Percentiles rank a stretch among this genome's conserved stretches.
These are phyloP conservation scores for Incumbomyces delicatus DNA, from an alignment of 2,329 filamentous ascomycete genomes.

Conservation along the genomic window DNA sequence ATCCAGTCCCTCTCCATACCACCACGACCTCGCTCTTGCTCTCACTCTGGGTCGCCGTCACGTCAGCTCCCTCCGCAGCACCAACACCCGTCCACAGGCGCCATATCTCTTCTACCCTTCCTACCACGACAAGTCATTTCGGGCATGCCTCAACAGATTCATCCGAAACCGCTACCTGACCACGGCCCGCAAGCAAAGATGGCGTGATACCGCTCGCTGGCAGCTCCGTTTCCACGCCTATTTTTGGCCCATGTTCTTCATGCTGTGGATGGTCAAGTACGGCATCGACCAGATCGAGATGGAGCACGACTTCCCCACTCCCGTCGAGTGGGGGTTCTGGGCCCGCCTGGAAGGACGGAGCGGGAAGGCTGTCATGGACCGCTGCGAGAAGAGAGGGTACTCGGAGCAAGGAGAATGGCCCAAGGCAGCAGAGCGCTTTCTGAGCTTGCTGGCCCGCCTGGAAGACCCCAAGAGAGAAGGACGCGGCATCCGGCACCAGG, in stretches of 20 bases:
- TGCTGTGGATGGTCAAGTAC: constrained; percentile 52
- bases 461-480: constrained; percentile 64
- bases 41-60: constrained; percentile 1
- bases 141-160: constrained; percentile 43
- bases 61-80: constrained; percentile 28
- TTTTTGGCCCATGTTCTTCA: constrained; percentile 56
- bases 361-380: constrained; percentile 50
- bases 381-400: constrained; percentile 37
- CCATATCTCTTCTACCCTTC: constrained; percentile 47
- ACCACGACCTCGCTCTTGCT: neutral
- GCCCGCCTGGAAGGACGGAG: constrained; percentile 60
- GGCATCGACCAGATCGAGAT: constrained; percentile 63
- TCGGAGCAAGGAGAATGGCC: constrained; percentile 58
- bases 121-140: constrained; percentile 49
- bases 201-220: constrained; percentile 56
- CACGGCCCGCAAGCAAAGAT: constrained; percentile 52
- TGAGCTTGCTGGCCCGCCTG: constrained; percentile 53
- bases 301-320: constrained; percentile 69
- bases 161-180: constrained; percentile 62
- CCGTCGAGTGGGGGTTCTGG: constrained; percentile 67
- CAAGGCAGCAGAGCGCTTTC: constrained; percentile 50
- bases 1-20: too few species aligned
- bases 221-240: constrained; percentile 62
- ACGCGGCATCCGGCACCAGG: constrained; percentile 48
- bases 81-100: constrained; percentile 46